Evolutionary conservation across 2,329 filamentous ascomycete species (phyloP).

Genomic region (Ceratocystis cacaofunesta): DNA sequence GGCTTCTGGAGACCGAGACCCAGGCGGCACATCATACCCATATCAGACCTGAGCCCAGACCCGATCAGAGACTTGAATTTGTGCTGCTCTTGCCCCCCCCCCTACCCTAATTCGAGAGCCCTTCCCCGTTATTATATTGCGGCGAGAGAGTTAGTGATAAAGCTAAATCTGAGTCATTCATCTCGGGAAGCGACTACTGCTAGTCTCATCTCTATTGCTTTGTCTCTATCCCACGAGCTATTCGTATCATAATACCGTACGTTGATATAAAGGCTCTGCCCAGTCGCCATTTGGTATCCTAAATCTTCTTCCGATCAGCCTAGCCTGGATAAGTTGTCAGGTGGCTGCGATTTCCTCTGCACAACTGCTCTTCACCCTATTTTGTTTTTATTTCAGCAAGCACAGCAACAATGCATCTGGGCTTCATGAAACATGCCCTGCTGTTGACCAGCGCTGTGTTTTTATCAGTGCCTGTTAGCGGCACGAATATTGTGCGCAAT

Average conservation of each 20-base stretch:
- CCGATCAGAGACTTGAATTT: background rate
- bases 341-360: background rate
- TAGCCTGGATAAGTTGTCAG: background rate
- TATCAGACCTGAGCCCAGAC: no score
- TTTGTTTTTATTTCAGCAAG: background rate
- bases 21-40: background rate
- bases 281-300: background rate
- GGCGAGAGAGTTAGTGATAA: no score
- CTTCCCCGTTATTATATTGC: no score
- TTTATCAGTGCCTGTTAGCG: background rate
- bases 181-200: background rate
- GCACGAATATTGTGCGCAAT: background rate
- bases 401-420: background rate
- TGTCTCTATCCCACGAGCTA: background rate
- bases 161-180: background rate
- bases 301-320: background rate
- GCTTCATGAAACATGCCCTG: background rate
- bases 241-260: background rate
- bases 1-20: background rate
- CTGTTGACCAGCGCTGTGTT: background rate
- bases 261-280: background rate
- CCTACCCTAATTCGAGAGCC: background rate
- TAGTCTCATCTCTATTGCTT: background rate
- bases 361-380: background rate
- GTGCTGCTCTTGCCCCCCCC: background rate